phyloP scores from a whole-genome alignment of 495 filamentous ascomycete genomes.

The Neurospora sp. region DNA sequence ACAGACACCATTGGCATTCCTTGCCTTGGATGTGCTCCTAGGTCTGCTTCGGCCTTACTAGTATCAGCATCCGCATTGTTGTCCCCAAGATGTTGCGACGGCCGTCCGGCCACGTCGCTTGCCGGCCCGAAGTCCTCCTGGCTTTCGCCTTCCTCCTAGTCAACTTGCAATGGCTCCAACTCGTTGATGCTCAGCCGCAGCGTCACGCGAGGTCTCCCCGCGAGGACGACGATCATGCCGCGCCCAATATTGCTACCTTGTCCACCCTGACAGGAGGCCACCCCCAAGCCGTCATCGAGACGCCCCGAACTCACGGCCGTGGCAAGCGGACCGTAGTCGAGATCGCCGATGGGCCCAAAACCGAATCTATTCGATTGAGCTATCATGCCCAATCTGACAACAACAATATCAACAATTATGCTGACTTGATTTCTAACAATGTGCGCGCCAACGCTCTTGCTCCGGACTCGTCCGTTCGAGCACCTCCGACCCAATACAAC shows the following conservation, averaged over 20 bases:
- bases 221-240: slow-evolving; percentile 20
- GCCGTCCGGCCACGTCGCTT: slow-evolving; percentile 43
- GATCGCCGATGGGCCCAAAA: slow-evolving; percentile 4
- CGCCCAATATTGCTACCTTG: slow-evolving; percentile 10
- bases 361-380: neutral
- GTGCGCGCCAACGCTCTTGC: slow-evolving; percentile 90
- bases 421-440: slow-evolving; percentile 50
- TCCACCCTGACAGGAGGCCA: slow-evolving; percentile 13
- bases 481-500: slow-evolving; percentile 60
- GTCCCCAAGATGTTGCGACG: slow-evolving; percentile 45
- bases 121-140: slow-evolving; percentile 35
- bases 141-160: slow-evolving; percentile 43
- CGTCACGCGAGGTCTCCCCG: slow-evolving; percentile 22
- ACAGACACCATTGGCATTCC: neutral
- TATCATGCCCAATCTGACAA: neutral
- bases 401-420: slow-evolving; percentile 23
- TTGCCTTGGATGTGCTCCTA: neutral
- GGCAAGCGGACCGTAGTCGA: slow-evolving; percentile 13
- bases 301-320: slow-evolving; percentile 14
- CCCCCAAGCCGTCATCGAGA: slow-evolving; percentile 14
- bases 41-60: neutral
- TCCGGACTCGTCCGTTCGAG: slow-evolving; percentile 82
- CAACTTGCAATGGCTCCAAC: slow-evolving; percentile 39
- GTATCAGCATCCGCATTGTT: slow-evolving; percentile 28
- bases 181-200: slow-evolving; percentile 53